These are phyloP conservation scores for Podospora tetraspora DNA, from an alignment of 495 filamentous ascomycete genomes.

Conservation along the genomic window DNA sequence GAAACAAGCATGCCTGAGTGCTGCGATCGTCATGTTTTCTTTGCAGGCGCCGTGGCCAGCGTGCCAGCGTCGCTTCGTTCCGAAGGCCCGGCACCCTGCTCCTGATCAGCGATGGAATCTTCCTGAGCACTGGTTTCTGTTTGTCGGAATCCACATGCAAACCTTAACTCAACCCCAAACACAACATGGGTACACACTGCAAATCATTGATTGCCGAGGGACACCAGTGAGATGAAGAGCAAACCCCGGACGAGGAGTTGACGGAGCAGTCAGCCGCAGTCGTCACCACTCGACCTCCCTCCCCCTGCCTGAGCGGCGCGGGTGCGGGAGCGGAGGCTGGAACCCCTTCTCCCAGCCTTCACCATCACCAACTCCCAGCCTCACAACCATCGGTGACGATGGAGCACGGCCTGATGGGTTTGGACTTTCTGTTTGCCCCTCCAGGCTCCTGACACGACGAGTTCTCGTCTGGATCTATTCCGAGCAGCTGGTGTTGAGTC, in stretches of 20 bases:
- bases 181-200: background rate
- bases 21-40: background rate
- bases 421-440: background rate
- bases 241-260: background rate
- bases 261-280: background rate
- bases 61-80: background rate
- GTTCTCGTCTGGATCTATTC: background rate
- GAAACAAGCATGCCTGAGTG: background rate
- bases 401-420: background rate
- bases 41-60: background rate
- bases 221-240: background rate
- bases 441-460: background rate
- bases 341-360: background rate
- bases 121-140: background rate
- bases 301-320: background rate
- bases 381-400: background rate
- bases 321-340: background rate
- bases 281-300: background rate
- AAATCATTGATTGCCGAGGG: background rate
- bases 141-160: background rate
- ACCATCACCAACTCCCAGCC: background rate
- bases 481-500: background rate
- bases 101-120: background rate
- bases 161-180: background rate
- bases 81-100: background rate